Evolutionary conservation across 129 eudicot genomes (phyloP), one percentile per base, ranked within the genome.

Genomic region (Smallanthus sonchifolius): DNA sequence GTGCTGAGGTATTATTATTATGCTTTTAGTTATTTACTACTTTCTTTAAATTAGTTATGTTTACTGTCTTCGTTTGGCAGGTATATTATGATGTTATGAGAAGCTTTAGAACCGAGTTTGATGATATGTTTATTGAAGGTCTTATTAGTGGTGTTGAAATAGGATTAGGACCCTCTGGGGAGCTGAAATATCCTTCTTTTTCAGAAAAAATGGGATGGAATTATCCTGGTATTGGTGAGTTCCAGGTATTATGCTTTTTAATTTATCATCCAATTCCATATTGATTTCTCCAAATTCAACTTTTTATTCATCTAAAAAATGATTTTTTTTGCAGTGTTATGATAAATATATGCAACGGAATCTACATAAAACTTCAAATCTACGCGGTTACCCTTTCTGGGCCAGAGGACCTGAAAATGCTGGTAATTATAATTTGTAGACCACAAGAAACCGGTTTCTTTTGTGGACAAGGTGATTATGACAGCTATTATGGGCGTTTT

Each of bases 191-290:
- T 49, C 88, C 88, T 24, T 84, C 88, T 48, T 84, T 69, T 54
- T 73, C 83, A 2, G 86, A 78, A 70, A 71, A 61, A 67, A 63
- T 38, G 73, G 88, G 88, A 70, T 84, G 88, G 88, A 81, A 67
- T 40, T 84, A 84, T 70, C 86, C 83, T 49, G 88, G 86, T 74
- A 81, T 84, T 70, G 88, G 88, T 84, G 88, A 84, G 83, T 84
- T 84, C 38, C 86, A 84, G 88, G 88, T 84, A 81, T 59, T 59
- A 59, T 28, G 16, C 65, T 3, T 28, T 11, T 24, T 28, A 67
- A 10, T 36, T 24, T 49, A 45, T 49, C 24, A 19, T 39, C 24
- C 36, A 30, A 24, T 24, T 24, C 30, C 30, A 24, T 24, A 24
- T 24, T 24, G 47, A 16, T 65, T 4, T 19, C 20, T 72, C 10